Evolutionary conservation across 2,329 filamentous ascomycete genomes (phyloP).

Genomic region (Cladophialophora immunda): DNA sequence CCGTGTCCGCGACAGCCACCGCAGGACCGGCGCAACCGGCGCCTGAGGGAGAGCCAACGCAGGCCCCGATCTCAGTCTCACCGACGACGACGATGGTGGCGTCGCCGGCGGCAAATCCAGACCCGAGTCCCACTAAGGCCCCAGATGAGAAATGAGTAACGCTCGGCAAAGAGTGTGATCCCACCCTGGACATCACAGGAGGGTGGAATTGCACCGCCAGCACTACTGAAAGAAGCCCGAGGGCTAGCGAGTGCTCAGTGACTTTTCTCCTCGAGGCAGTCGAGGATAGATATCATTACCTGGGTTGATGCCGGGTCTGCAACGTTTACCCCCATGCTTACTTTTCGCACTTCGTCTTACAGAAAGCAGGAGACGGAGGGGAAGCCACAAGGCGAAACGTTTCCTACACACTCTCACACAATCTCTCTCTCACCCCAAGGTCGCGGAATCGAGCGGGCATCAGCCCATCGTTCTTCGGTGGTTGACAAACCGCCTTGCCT

Average conservation of each 20-base stretch:
- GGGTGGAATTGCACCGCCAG: background rate
- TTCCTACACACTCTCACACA: no score
- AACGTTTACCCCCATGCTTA: background rate
- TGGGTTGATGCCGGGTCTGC: background rate
- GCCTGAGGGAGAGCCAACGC: background rate
- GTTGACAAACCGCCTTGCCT: no score
- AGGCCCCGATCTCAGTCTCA: background rate
- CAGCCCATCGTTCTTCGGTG: no score
- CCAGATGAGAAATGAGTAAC: background rate
- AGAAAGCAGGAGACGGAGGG: no score
- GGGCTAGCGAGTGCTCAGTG: background rate
- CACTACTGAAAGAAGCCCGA: background rate
- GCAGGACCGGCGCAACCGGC: background rate
- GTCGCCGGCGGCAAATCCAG: background rate
- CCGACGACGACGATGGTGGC: background rate
- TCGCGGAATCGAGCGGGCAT: no score
- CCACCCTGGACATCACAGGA: background rate
- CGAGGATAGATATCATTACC: background rate
- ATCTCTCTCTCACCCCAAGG: no score
- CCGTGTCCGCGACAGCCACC: background rate
- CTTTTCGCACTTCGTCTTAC: background rate
- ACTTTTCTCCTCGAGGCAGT: background rate
- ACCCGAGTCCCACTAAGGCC: background rate
- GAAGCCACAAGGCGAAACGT: no score
- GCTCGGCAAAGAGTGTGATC: background rate